A percentile compares a stretch with the other conserved stretches of the same genome.
These are phyloP conservation scores for Lactifluus volemus DNA, from an alignment of 768 basidiomycete genomes.

Conservation along the genomic window DNA sequence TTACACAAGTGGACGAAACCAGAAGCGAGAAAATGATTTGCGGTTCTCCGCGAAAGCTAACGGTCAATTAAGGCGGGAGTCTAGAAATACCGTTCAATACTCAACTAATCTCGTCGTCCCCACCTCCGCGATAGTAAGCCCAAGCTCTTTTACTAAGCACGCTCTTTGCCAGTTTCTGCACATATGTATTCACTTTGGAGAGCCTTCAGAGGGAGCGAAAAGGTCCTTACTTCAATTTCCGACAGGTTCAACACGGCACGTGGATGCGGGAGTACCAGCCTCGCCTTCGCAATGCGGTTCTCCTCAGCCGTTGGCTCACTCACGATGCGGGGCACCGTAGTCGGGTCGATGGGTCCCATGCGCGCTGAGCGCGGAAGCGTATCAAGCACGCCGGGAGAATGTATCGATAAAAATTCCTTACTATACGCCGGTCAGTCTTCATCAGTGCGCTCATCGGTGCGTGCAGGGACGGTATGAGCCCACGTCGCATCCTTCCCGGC, in stretches of 20 bases:
- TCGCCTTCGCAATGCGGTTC: slow-evolving; percentile 22
- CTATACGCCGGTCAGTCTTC: slow-evolving; percentile 1
- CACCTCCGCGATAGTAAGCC: slow-evolving; percentile 26
- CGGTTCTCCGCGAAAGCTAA: slow-evolving; percentile 22
- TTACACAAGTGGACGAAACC: slow-evolving; percentile 79
- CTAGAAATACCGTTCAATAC: background rate
- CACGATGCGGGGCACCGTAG: slow-evolving; percentile 19
- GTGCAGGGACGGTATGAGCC: slow-evolving; percentile 22
- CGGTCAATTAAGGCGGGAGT: background rate
- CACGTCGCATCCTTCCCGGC: slow-evolving; percentile 88
- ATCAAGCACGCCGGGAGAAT: slow-evolving; percentile 17
- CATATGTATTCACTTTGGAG: background rate
- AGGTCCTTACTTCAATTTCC: slow-evolving; percentile 23
- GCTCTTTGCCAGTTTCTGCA: slow-evolving; percentile 22
- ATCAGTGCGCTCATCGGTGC: slow-evolving; percentile 3
- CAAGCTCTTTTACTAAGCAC: slow-evolving; percentile 25
- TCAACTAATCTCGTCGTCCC: slow-evolving; percentile 25
- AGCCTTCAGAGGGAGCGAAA: background rate
- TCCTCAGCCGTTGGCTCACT: slow-evolving; percentile 24
- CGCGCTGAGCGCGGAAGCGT: slow-evolving; percentile 23
- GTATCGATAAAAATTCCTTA: slow-evolving; percentile 20
- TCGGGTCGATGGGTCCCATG: slow-evolving; percentile 25
- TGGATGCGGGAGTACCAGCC: slow-evolving; percentile 22
- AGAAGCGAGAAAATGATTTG: slow-evolving; percentile 36
- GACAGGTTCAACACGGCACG: slow-evolving; percentile 24